Conservation (phyloP, 1,284 basidiomycete species). For the Sporisorium iseilematis-ciliati region DNA sequence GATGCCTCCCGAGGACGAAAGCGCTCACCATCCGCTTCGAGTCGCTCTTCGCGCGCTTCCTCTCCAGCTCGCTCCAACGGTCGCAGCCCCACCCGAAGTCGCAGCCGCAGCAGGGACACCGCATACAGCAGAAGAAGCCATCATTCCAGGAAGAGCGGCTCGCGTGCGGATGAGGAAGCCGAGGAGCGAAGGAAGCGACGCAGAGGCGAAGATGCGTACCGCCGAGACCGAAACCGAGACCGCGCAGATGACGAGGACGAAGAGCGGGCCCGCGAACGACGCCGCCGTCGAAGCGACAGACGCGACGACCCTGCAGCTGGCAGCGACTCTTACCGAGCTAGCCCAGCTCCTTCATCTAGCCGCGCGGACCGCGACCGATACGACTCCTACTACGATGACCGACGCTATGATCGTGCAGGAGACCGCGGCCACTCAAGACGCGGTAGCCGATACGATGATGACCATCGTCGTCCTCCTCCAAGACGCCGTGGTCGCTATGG, state of each 20-base stretch:
- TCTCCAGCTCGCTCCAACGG: slow-evolving; percentile 30
- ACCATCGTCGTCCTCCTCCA: slow-evolving; percentile 19
- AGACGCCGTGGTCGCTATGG: slow-evolving; percentile 37
- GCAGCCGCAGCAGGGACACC: slow-evolving; percentile 39
- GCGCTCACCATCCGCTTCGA: slow-evolving; percentile 29
- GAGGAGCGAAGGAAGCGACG: slow-evolving; percentile 60
- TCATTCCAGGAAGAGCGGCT: slow-evolving; percentile 30
- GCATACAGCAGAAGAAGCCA: slow-evolving; percentile 28
- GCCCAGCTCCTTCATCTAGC: slow-evolving; percentile 33
- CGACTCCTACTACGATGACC: slow-evolving; percentile 48
- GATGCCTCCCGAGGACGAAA: slow-evolving; percentile 20
- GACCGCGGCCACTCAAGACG: slow-evolving; percentile 25
- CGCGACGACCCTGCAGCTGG: slow-evolving; percentile 21
- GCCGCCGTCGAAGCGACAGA: slow-evolving; percentile 45
- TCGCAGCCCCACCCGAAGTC: slow-evolving; percentile 30
- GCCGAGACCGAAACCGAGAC: slow-evolving; percentile 56
- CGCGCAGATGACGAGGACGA: slow-evolving; percentile 45
- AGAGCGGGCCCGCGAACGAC: slow-evolving; percentile 71
- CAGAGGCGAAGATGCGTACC: slow-evolving; percentile 43
- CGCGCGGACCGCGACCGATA: slow-evolving; percentile 38
- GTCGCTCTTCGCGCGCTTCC: slow-evolving; percentile 30
- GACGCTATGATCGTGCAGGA: slow-evolving; percentile 29
- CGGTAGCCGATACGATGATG: slow-evolving; percentile 32
- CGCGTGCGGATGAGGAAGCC: slow-evolving; percentile 64
- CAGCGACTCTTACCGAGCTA: slow-evolving; percentile 23